Percentiles rank a stretch among this genome's conserved stretches.
These are phyloP conservation scores for Chlamydomonas sp. DNA, from an alignment of 139 green algal genomes.

Conservation along the genomic window DNA sequence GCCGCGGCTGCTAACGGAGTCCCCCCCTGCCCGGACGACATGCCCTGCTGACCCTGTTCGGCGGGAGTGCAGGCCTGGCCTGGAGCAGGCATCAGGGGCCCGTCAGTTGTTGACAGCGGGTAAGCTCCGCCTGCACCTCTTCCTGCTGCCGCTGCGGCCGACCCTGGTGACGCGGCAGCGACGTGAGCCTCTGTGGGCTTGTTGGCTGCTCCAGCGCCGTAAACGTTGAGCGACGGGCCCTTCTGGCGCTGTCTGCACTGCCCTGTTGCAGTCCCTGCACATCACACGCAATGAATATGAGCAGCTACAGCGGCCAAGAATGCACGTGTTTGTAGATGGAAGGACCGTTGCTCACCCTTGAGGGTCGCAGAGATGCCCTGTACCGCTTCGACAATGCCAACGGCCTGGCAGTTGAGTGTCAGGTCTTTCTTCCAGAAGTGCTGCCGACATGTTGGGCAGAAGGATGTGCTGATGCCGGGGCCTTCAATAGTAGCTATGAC, in stretches of 20 bases:
- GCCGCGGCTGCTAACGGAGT: no score
- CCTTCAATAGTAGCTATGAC: slow-evolving; percentile 68
- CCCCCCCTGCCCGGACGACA: no score
- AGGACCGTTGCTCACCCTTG: not conserved
- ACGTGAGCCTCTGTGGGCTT: not conserved
- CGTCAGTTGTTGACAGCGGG: not conserved
- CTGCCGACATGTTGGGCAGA: slow-evolving; percentile 64
- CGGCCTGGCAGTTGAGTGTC: slow-evolving; percentile 38
- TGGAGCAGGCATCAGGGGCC: not conserved
- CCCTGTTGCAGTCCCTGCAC: no score
- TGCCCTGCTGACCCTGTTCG: not conserved
- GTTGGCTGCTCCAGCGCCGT: not conserved
- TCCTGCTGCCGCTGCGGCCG: not conserved
- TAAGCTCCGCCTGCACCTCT: not conserved
- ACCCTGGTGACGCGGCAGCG: not conserved
- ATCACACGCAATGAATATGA: not conserved
- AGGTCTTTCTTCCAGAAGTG: slow-evolving; percentile 77
- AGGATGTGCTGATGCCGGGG: slow-evolving; percentile 66
- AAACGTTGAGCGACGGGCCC: not conserved
- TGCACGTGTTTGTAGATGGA: not conserved
- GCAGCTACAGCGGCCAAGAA: not conserved
- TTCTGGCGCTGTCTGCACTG: not conserved
- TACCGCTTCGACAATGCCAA: not conserved
- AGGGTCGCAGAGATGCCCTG: not conserved
- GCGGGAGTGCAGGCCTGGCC: not conserved